These are phyloP conservation scores for Barnettozyma populi DNA, from an alignment of 805 yeast genomes.

Conservation along the genomic window DNA sequence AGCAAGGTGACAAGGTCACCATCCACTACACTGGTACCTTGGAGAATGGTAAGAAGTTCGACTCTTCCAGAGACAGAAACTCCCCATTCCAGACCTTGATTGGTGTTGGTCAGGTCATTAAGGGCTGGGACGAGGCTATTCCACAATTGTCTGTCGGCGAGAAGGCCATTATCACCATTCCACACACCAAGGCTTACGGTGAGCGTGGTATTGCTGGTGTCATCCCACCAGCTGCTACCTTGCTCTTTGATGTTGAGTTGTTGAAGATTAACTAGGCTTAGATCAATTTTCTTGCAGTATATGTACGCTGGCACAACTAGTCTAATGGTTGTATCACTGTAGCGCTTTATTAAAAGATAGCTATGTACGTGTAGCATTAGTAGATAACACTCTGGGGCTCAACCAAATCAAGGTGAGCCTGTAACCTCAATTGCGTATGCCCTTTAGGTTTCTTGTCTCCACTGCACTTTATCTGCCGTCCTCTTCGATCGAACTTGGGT, in stretches of 20 bases:
- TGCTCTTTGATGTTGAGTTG: slow-evolving; percentile 80
- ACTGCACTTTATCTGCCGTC: no score
- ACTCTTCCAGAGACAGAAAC: slow-evolving; percentile 92
- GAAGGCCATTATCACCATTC: slow-evolving; percentile 86
- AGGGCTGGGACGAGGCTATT: slow-evolving; percentile 95
- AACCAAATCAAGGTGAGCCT: no score
- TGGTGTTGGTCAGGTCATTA: slow-evolving; percentile 95
- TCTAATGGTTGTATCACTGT: no score
- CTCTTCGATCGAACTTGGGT: no score
- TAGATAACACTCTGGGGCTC: no score
- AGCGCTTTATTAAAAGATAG: no score
- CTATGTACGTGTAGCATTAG: no score
- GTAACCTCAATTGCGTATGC: no score
- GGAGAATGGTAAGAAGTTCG: slow-evolving; percentile 93
- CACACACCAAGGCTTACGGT: slow-evolving; percentile 92
- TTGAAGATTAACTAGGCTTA: slow-evolving; percentile 35
- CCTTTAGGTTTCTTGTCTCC: no score
- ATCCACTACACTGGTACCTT: slow-evolving; percentile 95
- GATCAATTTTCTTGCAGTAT: neutral
- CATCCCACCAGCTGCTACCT: slow-evolving; percentile 94
- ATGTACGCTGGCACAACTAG: no score
- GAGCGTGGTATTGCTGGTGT: slow-evolving; percentile 93
- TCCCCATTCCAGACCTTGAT: slow-evolving; percentile 90
- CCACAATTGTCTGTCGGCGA: slow-evolving; percentile 91
- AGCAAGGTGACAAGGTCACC: slow-evolving; percentile 81